These are phyloP conservation scores for Ilyonectria mors-panacis DNA, from an alignment of 2,329 filamentous ascomycete genomes.

Conservation along the genomic window DNA sequence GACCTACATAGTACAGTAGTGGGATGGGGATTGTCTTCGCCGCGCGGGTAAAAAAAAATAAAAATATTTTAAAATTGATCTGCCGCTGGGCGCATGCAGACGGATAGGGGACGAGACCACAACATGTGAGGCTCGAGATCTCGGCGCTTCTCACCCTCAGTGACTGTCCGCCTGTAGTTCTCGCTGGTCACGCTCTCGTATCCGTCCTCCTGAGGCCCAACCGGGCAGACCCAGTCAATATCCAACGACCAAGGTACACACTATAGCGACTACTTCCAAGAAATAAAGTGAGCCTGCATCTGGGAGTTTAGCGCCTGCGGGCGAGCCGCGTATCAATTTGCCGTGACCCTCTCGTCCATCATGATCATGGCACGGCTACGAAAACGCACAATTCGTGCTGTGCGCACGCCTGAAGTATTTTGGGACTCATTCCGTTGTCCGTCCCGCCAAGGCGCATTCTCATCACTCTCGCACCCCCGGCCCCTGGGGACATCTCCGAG, in stretches of 20 bases:
- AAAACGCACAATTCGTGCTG: conserved; percentile 24
- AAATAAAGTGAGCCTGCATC: conserved; percentile 19
- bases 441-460: conserved; percentile 19
- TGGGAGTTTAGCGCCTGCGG: conserved; percentile 41
- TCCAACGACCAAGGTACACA: conserved; percentile 1
- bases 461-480: conserved; percentile 17
- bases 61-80: conserved; percentile 22
- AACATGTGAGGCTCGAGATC: conserved; percentile 13
- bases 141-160: conserved; percentile 25
- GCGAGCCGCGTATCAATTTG: conserved; percentile 44
- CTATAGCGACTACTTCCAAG: conserved; percentile 12
- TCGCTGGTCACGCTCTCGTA: conserved; percentile 9
- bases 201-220: conserved; percentile 12
- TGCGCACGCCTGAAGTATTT: conserved; percentile 14
- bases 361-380: conserved; percentile 6
- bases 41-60: conserved; percentile 19
- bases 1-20: conserved; percentile 45
- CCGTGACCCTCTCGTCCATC: conserved; percentile 30
- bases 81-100: conserved; percentile 15
- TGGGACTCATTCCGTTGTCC: conserved; percentile 12
- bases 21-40: conserved; percentile 33
- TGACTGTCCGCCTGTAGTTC: conserved; percentile 21
- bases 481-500: conserved; percentile 38
- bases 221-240: conserved; percentile 30
- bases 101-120: conserved; percentile 13